Evolutionary conservation across 2,329 filamentous ascomycete species (phyloP).

Genomic region (Talaromyces verruculosus): DNA sequence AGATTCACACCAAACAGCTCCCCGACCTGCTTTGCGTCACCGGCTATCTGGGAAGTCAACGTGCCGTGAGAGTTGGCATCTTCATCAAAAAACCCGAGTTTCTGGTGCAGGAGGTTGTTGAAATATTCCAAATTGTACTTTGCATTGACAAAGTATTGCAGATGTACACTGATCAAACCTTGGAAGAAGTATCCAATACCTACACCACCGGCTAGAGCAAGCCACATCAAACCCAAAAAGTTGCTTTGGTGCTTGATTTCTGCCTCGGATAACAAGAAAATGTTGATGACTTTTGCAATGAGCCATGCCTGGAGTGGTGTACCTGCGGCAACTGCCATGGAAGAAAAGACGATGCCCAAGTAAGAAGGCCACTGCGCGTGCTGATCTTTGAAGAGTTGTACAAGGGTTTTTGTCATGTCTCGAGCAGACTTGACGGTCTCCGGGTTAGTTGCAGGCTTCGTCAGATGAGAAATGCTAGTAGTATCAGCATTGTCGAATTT

Average conservation of each 20-base stretch:
- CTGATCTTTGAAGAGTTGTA: conserved; percentile 36
- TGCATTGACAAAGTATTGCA: conserved; percentile 12
- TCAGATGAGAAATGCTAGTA: background rate
- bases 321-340: conserved; percentile 10
- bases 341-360: conserved; percentile 2
- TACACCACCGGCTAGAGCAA: conserved; percentile 12
- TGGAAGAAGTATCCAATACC: conserved; percentile 14
- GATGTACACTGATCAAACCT: conserved; percentile 1
- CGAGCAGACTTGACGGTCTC: background rate
- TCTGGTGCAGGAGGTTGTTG: conserved; percentile 46
- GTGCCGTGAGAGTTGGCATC: conserved; percentile 51
- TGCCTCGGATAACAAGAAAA: background rate
- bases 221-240: conserved; percentile 13
- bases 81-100: conserved; percentile 45
- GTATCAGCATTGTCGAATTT: background rate
- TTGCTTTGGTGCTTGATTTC: background rate
- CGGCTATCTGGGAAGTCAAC: conserved; percentile 49
- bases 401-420: conserved; percentile 21
- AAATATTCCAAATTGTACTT: conserved; percentile 40
- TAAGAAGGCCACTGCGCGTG: conserved; percentile 33
- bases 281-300: conserved; percentile 10
- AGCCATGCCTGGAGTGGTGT: conserved; percentile 16
- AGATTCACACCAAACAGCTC: conserved; percentile 52
- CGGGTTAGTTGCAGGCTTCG: background rate
- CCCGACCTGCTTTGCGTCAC: conserved; percentile 52